Evolutionary conservation across 75 land plant genomes (phyloP).

Genomic region (Cupressus sempervirens): DNA sequence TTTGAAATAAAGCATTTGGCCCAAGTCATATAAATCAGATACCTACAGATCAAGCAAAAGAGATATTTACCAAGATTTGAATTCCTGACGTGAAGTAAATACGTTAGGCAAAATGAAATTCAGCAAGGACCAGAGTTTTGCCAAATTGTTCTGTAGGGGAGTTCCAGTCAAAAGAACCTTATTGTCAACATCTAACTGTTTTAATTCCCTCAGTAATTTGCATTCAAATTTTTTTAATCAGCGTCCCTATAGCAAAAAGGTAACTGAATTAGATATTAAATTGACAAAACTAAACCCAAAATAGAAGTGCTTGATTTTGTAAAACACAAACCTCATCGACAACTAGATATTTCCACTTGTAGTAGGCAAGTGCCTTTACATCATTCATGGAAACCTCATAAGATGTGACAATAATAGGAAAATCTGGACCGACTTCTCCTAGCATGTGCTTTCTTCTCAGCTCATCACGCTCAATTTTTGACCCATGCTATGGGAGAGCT

Average conservation of each 20-base stretch:
- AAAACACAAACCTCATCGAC: slow-evolving; percentile 74
- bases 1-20: background rate
- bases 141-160: slow-evolving; percentile 91
- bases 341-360: slow-evolving; percentile 86
- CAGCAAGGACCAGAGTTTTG: slow-evolving; percentile 92
- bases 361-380: slow-evolving; percentile 41
- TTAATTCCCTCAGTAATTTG: slow-evolving; percentile 73
- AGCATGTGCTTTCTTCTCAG: slow-evolving; percentile 67
- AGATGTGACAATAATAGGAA: slow-evolving; percentile 87
- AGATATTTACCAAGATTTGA: slow-evolving; percentile 67
- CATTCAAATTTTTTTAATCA: slow-evolving; percentile 84
- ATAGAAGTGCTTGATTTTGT: background rate
- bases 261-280: background rate
- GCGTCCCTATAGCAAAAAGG: slow-evolving; percentile 62
- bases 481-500: slow-evolving; percentile 87
- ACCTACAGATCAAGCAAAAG: background rate
- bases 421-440: slow-evolving; percentile 42
- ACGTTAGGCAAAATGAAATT: slow-evolving; percentile 94
- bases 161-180: slow-evolving; percentile 92
- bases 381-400: slow-evolving; percentile 80
- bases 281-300: background rate
- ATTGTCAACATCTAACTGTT: slow-evolving; percentile 55
- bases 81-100: slow-evolving; percentile 83
- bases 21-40: background rate
- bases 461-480: slow-evolving; percentile 54